Evolutionary conservation across 2,329 filamentous ascomycete genomes (phyloP).

Genomic region (Moelleriella libera): DNA sequence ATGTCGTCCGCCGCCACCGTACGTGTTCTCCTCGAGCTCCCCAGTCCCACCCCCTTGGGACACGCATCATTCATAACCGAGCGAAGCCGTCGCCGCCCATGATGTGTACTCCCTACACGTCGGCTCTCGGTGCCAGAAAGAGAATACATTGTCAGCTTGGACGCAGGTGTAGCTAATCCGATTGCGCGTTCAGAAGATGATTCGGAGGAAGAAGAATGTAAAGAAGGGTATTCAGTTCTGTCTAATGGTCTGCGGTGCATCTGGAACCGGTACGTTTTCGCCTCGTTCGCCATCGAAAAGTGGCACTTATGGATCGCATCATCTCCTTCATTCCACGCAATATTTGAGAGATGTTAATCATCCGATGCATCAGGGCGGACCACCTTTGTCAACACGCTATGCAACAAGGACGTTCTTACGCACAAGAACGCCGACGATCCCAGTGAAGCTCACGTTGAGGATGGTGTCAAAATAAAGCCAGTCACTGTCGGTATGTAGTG

Average conservation of each 20-base stretch:
- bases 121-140: too few relatives aligned
- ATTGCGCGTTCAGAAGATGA: conserved; percentile 57
- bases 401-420: conserved; percentile 79
- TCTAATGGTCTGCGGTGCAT: conserved; percentile 98
- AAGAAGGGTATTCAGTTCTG: conserved; percentile 99
- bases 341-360: not conserved
- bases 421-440: conserved; percentile 92
- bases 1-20: conserved; percentile 12
- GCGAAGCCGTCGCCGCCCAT: not conserved
- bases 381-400: conserved; percentile 98
- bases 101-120: not conserved
- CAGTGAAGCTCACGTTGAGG: conserved; percentile 77
- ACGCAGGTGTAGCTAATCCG: conserved; percentile 5
- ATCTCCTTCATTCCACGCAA: not conserved
- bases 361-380: conserved; percentile 55
- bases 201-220: conserved; percentile 99
- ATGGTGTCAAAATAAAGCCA: conserved; percentile 97
- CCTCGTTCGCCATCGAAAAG: not conserved
- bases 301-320: not conserved
- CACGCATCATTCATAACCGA: not conserved
- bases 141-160: not conserved
- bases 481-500: conserved; percentile 69
- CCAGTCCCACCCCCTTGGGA: not conserved
- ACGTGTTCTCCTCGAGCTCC: conserved; percentile 4
- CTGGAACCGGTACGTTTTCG: conserved; percentile 70